Evolutionary conservation across 2,329 filamentous ascomycete genomes (phyloP).

Genomic region (Dichotomopilus funicola): DNA sequence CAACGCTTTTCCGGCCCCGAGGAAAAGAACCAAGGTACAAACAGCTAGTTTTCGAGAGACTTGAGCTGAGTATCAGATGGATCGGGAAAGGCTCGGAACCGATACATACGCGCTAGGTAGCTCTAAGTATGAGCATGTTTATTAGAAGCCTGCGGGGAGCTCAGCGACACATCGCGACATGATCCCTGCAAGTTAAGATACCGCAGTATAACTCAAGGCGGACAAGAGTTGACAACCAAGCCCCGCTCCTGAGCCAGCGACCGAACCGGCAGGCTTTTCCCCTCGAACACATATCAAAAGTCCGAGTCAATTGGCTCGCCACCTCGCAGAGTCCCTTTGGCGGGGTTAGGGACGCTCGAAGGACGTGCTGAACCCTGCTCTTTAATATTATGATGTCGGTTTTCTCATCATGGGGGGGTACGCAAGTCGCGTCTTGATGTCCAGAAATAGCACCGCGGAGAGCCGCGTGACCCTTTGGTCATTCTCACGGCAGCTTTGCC

Average conservation of each 20-base stretch:
- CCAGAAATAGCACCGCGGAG: slow-evolving; percentile 19
- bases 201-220: slow-evolving; percentile 14
- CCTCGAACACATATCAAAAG: neutral
- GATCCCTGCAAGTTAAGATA: slow-evolving; percentile 17
- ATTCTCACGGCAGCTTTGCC: too few species aligned
- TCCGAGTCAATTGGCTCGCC: neutral
- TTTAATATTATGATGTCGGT: neutral
- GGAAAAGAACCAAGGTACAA: too few species aligned
- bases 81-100: too few species aligned
- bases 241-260: neutral
- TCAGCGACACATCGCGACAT: slow-evolving; percentile 5
- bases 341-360: neutral
- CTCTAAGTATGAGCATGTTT: too few species aligned
- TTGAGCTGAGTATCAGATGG: too few species aligned
- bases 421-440: slow-evolving; percentile 8
- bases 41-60: too few species aligned
- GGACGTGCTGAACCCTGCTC: neutral
- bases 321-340: neutral
- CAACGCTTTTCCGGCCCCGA: slow-evolving; percentile 11
- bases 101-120: too few species aligned
- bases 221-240: slow-evolving; percentile 7
- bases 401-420: slow-evolving; percentile 12
- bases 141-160: too few species aligned
- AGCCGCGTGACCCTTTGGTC: slow-evolving; percentile 12
- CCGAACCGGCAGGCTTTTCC: neutral